These are phyloP conservation scores for Penstemon eatonii DNA, from an alignment of 257 asterid genomes.

Conservation along the genomic window DNA sequence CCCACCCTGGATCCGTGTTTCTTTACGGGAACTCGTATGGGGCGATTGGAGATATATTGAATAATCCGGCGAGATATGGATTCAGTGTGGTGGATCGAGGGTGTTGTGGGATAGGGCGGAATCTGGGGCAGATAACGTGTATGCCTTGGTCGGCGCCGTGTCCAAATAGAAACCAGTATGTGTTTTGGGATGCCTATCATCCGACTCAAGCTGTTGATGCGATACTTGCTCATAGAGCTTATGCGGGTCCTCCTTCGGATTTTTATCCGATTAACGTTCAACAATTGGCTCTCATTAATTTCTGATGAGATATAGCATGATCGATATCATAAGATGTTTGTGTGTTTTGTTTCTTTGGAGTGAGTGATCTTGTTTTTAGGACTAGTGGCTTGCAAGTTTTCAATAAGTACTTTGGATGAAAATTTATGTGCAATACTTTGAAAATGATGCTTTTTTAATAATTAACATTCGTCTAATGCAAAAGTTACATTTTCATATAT, in stretches of 20 bases:
- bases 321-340: no score
- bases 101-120: conserved; percentile 84
- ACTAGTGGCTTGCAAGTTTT: no score
- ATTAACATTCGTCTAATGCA: no score
- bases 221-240: conserved; percentile 68
- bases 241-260: conserved; percentile 63
- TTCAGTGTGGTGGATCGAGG: conserved; percentile 62
- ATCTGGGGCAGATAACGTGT: conserved; percentile 77
- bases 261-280: conserved; percentile 68
- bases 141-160: conserved; percentile 62
- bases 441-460: no score
- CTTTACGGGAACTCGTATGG: conserved; percentile 64
- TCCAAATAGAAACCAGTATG: conserved; percentile 49
- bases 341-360: no score
- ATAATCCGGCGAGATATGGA: conserved; percentile 52
- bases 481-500: no score
- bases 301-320: conserved; percentile 12
- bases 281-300: conserved; percentile 63
- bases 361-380: no score
- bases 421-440: no score
- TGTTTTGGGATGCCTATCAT: conserved; percentile 94
- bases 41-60: conserved; percentile 67
- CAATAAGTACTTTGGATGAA: no score
- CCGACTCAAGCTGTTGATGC: conserved; percentile 73
- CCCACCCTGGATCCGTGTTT: conserved; percentile 70